These are phyloP conservation scores for Micractinium conductrix DNA, from an alignment of 139 green algal genomes.

Conservation along the genomic window DNA sequence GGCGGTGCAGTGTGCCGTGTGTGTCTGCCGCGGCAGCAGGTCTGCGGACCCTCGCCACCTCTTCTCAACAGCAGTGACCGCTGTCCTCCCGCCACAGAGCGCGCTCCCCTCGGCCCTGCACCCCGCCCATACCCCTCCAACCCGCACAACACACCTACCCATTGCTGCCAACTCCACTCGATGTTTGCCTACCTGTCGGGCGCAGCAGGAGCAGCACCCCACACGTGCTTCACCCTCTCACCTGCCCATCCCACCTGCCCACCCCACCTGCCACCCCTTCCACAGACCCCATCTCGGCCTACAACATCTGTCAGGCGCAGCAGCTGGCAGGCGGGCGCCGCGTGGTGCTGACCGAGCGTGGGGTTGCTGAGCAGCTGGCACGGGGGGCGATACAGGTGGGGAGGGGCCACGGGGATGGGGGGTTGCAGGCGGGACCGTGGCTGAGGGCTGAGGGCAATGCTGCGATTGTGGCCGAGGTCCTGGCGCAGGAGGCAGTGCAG, in stretches of 20 bases:
- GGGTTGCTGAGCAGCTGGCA: conserved; percentile 38
- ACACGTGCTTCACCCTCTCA: not conserved
- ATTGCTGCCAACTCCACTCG: not conserved
- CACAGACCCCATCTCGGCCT: conserved; percentile 33
- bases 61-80: too few relatives aligned
- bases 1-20: too few relatives aligned
- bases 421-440: too few relatives aligned
- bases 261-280: not conserved
- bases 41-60: too few relatives aligned
- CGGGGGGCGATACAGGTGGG: conserved; percentile 3
- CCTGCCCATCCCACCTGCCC: not conserved
- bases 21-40: too few relatives aligned
- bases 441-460: too few relatives aligned
- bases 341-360: conserved; percentile 27
- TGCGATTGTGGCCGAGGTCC: too few relatives aligned
- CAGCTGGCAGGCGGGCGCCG: conserved; percentile 19
- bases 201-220: too few relatives aligned
- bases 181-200: not conserved
- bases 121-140: not conserved
- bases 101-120: too few relatives aligned
- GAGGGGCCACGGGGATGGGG: too few relatives aligned
- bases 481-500: too few relatives aligned
- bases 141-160: not conserved
- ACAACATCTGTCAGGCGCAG: conserved; percentile 35
- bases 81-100: too few relatives aligned